Conservation (phyloP, 768 basidiomycete genomes). For the Flagelloscypha sp. region DNA sequence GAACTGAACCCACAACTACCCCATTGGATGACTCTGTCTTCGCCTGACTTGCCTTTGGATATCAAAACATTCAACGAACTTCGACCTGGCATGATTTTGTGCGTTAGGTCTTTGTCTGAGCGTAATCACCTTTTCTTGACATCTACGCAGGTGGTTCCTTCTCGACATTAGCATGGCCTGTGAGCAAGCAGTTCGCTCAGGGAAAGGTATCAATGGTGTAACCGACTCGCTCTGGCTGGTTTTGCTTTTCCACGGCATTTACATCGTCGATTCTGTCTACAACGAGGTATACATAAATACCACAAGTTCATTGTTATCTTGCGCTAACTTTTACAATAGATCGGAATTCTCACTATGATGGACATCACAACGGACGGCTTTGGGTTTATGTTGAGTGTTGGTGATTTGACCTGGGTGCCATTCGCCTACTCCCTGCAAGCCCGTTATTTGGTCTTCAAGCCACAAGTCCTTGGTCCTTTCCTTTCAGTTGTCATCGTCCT, state of each 20-base stretch:
- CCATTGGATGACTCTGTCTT: no score
- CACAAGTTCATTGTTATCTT: not conserved
- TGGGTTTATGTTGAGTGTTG: slow-evolving; percentile 95
- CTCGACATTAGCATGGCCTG: slow-evolving; percentile 88
- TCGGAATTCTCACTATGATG: slow-evolving; percentile 89
- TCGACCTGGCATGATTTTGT: slow-evolving; percentile 81
- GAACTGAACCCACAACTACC: slow-evolving; percentile 86
- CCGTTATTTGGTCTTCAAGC: slow-evolving; percentile 88
- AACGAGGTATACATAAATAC: slow-evolving; percentile 58
- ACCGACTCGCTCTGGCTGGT: slow-evolving; percentile 94
- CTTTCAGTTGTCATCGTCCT: slow-evolving; percentile 50
- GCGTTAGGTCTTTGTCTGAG: no score
- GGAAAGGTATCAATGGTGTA: slow-evolving; percentile 46
- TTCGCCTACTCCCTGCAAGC: slow-evolving; percentile 93
- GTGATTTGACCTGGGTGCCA: slow-evolving; percentile 90
- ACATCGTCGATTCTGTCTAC: slow-evolving; percentile 80
- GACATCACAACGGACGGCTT: slow-evolving; percentile 97
- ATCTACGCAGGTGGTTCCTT: no score
- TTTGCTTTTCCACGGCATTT: slow-evolving; percentile 76
- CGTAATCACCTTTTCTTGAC: no score
- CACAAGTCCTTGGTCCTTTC: slow-evolving; percentile 62
- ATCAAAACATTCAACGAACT: slow-evolving; percentile 76
- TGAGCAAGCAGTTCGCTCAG: slow-evolving; percentile 78
- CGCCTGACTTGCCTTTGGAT: no score
- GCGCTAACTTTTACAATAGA: slow-evolving; percentile 30